These are phyloP conservation scores for Globisporangium alternatum DNA, from an alignment of 352 stramenopile genomes.

Conservation along the genomic window DNA sequence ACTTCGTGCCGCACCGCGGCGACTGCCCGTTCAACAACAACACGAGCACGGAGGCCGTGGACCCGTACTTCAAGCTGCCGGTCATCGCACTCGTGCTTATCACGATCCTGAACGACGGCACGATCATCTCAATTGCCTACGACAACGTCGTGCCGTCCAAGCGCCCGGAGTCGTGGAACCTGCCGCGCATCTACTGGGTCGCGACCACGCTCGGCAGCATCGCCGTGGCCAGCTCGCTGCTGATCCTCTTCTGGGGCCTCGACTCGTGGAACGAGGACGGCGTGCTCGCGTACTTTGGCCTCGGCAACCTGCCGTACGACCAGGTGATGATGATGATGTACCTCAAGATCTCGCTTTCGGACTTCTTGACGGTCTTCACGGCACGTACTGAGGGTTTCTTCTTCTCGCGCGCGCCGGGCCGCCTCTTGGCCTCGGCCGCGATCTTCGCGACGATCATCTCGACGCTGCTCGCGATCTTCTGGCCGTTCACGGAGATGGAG, in stretches of 20 bases:
- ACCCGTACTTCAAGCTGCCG: constrained; percentile 90
- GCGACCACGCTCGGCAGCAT: constrained; percentile 61
- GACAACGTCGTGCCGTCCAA: constrained; percentile 82
- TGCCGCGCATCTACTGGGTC: constrained; percentile 62
- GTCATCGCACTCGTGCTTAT: constrained; percentile 93
- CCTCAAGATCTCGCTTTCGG: constrained; percentile 93
- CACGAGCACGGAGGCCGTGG: constrained; percentile 35
- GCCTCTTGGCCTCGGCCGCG: constrained; percentile 69
- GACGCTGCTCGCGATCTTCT: constrained; percentile 83
- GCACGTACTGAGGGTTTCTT: constrained; percentile 83
- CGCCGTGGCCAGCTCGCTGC: constrained; percentile 75
- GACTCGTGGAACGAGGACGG: constrained; percentile 80
- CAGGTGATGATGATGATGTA: constrained; percentile 93
- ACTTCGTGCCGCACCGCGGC: constrained; percentile 56
- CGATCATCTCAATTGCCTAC: constrained; percentile 90
- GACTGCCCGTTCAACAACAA: constrained; percentile 52
- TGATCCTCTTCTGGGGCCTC: constrained; percentile 84
- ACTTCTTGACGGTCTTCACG: constrained; percentile 93
- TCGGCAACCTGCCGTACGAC: constrained; percentile 80
- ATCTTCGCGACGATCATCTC: constrained; percentile 76
- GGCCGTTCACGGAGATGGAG: constrained; percentile 78
- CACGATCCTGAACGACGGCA: constrained; percentile 94
- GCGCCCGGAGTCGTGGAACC: constrained; percentile 67
- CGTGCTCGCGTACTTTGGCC: constrained; percentile 49
- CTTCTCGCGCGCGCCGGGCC: constrained; percentile 67